These are phyloP conservation scores for Paecilomyces sp. DNA, from an alignment of 2,329 filamentous ascomycete species.

Conservation along the genomic window DNA sequence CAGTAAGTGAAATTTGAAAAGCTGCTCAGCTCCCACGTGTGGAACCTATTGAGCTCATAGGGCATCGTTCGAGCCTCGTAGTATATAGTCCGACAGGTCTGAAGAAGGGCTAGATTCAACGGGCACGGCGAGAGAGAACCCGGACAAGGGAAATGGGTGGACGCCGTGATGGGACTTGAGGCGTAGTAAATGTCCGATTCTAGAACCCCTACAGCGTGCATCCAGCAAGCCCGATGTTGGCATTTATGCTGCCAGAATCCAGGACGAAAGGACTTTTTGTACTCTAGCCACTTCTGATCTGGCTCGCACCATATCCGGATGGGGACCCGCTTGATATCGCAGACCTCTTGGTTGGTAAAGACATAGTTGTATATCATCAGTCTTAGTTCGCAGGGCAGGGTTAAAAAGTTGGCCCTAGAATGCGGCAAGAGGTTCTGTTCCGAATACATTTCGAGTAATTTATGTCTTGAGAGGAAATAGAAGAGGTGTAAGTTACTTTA, in stretches of 20 bases:
- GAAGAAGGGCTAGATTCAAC: background rate
- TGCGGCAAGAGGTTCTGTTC: background rate
- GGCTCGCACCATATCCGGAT: background rate
- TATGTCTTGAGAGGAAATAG: background rate
- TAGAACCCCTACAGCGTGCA: background rate
- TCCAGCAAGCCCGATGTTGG: background rate
- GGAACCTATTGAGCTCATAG: background rate
- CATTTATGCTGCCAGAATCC: background rate
- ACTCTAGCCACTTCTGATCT: background rate
- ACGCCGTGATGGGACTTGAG: background rate
- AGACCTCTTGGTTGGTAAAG: background rate
- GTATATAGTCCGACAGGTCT: background rate
- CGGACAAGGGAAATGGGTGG: background rate
- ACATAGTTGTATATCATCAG: background rate
- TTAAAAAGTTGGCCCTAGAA: background rate
- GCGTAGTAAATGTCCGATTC: background rate
- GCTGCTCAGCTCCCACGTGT: background rate
- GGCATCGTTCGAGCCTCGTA: background rate
- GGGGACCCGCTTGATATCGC: background rate
- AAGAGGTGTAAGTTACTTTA: background rate
- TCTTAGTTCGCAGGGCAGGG: background rate
- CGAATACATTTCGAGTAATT: background rate
- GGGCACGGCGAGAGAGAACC: background rate
- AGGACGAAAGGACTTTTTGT: background rate
- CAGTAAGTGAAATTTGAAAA: background rate